phyloP scores from a whole-genome alignment of 2,329 filamentous ascomycete genomes.

The Fusarium burgessii region DNA sequence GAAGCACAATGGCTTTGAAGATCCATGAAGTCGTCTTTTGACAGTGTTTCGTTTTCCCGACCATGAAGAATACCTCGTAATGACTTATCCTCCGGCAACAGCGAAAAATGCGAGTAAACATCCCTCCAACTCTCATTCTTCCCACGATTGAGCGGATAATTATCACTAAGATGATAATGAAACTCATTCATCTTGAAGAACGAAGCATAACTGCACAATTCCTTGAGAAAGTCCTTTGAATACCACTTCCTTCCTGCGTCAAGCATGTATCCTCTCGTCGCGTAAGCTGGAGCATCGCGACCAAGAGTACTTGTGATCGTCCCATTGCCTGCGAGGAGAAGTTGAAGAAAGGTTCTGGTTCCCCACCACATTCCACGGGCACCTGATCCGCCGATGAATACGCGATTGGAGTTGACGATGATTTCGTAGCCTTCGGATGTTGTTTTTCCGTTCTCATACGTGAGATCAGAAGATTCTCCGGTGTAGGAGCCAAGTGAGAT shows the following conservation, averaged over 20 bases:
- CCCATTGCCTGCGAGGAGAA: conserved; percentile 6
- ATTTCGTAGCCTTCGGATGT: conserved; percentile 25
- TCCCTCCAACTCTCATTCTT: conserved; percentile 25
- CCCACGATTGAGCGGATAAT: conserved; percentile 24
- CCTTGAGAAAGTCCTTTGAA: conserved; percentile 19
- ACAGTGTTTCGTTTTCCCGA: conserved; percentile 16
- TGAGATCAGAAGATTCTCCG: neutral
- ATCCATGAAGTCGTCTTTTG: neutral
- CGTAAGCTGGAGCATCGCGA: conserved; percentile 15
- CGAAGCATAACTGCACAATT: conserved; percentile 22
- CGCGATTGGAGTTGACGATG: conserved; percentile 3
- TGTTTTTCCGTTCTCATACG: conserved; percentile 2
- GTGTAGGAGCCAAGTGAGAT: conserved; percentile 10
- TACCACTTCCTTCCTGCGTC: conserved; percentile 30
- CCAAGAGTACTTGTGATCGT: neutral
- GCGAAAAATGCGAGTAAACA: conserved; percentile 23
- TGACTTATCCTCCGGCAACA: neutral
- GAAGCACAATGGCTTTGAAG: conserved; percentile 15
- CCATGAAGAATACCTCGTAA: conserved; percentile 16
- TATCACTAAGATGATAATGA: conserved; percentile 26
- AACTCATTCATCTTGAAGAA: conserved; percentile 36
- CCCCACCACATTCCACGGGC: conserved; percentile 31
- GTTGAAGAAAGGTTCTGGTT: conserved; percentile 20
- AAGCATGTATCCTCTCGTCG: conserved; percentile 23
- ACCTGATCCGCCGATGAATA: conserved; percentile 21